Evolutionary conservation across 208 protist genomes (phyloP), one percentile per base, ranked within the genome.

Genomic region (Jaenimonas drosophilae): DNA sequence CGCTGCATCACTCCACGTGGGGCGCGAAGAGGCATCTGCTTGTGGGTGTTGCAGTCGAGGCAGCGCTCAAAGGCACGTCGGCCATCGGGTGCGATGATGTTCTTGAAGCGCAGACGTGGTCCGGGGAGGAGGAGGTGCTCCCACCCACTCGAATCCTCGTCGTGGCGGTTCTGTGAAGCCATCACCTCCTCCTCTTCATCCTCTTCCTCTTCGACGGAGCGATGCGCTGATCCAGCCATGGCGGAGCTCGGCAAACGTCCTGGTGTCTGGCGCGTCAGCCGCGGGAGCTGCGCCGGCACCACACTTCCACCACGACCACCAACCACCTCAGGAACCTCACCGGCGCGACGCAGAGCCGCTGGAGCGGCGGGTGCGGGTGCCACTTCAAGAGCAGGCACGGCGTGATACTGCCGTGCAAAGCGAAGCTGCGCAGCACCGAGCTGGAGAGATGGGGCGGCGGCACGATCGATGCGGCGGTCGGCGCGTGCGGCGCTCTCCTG

Each of bases 41-140:
- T 83, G 59, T 88, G 60, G 48, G 76, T 78, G 54, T 88, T 86
- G 56, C 86, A 94, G 64, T 88, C 76, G 30, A 81, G 53, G 59
- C 86, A 94, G 14, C 59, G 58, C 38, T 94, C 86, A 54, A 85
- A 85, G 33, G 77, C 50, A 27, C 86, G 78, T 19, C 61, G 73
- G 37, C 59, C 68, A 25, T 59, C 59, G 23, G 74, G 68, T 7
- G 19, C 23, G 44, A 80, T 41, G 19, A 63, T 43, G 49, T 64
- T 84, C 53, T 77, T 74, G 55, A 87, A 88, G 28, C 73, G 76
- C 49, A 89, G 61, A 16, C 70, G 73, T 16, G 84, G 79, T 6
- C 84, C 84, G 19, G 71, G 53, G 34, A 88, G 65, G 21, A 93
- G 65, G 27, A 83, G 39, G 37, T 91, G 83, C 54, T 81, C 76